Evolutionary conservation across 345 rosid genomes (phyloP), one percentile per base, ranked within the genome.

Genomic region (Limnanthes douglasii): DNA sequence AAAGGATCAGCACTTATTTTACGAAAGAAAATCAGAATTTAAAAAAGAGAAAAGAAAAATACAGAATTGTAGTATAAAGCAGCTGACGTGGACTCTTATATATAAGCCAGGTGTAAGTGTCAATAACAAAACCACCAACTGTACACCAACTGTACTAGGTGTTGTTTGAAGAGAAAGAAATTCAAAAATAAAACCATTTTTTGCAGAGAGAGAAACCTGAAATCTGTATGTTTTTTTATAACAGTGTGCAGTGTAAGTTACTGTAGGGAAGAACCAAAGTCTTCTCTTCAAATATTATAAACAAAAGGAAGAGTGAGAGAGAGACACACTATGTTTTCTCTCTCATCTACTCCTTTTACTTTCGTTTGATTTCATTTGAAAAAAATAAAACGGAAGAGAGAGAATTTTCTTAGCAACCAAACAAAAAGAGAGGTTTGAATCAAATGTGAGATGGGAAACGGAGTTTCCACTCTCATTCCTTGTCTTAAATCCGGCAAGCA

Each of bases 381-480:
- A 34, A 41, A 36, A 40, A 45, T 40, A 15, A 24, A 39, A 53
- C 38, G 41, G 44, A 56, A 44, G 21, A 45, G 23, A 31, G 18
- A 18, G 40, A 28, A 34, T 56, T 66, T 54, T 69, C 62, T 53
- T 17, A 30, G 46, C 39, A 38, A 15, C 62, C 59, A 31, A 46
- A 46, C 56, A 32, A n/a, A n/a, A n/a, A n/a, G n/a, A n/a, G n/a
- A 47, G 28, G 37, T 25, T 56, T 56, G 61, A 54, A 48, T 68
- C 90, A 76, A 83, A 75, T 88, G 97, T 76, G 90, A n/a, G n/a
- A 88, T 88, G 97, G 97, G 97, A 60, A 72, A 83, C 59, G 86
- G 93, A 58, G 60, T 83, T 56, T 88, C 92, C 50, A 56, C 72
- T 42, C 51, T 73, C 67, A 45, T 61, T 33, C 79, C 88, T 49